Percentiles rank a stretch among this genome's conserved stretches.
phyloP scores from a whole-genome alignment of 306 rosid species.

The Sicyos baderoa region DNA sequence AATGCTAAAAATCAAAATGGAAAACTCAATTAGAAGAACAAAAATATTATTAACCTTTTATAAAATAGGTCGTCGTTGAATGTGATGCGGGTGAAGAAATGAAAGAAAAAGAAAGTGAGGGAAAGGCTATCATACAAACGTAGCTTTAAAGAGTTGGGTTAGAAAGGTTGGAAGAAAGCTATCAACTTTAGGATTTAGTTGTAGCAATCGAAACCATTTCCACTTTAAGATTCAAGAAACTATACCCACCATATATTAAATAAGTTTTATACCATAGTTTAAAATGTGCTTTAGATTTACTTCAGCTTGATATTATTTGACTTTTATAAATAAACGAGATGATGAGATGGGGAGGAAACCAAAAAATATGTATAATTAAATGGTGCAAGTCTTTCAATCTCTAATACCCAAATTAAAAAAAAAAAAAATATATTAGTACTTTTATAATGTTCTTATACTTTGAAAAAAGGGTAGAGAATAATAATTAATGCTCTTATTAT shows the following conservation, averaged over 20 bases:
- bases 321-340: background rate
- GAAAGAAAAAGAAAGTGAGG: background rate
- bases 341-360: background rate
- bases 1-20: too few species aligned
- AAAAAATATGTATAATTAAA: too few species aligned
- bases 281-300: too few species aligned
- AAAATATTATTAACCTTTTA: too few species aligned
- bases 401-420: too few species aligned
- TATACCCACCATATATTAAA: slow-evolving; percentile 4
- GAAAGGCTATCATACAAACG: slow-evolving; percentile 10
- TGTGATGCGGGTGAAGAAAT: background rate
- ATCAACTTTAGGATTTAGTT: slow-evolving; percentile 3
- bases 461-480: too few species aligned
- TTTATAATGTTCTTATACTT: too few species aligned
- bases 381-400: too few species aligned
- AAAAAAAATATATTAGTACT: too few species aligned
- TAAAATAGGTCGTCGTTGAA: too few species aligned
- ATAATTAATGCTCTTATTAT: too few species aligned
- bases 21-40: too few species aligned
- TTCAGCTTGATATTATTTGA: background rate
- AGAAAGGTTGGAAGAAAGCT: background rate
- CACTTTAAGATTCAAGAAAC: background rate
- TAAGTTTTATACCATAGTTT: background rate
- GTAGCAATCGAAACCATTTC: slow-evolving; percentile 8
- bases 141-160: slow-evolving; percentile 17